These are phyloP conservation scores for Heliocybe sulcata DNA, from an alignment of 1,284 basidiomycete species.

Conservation along the genomic window DNA sequence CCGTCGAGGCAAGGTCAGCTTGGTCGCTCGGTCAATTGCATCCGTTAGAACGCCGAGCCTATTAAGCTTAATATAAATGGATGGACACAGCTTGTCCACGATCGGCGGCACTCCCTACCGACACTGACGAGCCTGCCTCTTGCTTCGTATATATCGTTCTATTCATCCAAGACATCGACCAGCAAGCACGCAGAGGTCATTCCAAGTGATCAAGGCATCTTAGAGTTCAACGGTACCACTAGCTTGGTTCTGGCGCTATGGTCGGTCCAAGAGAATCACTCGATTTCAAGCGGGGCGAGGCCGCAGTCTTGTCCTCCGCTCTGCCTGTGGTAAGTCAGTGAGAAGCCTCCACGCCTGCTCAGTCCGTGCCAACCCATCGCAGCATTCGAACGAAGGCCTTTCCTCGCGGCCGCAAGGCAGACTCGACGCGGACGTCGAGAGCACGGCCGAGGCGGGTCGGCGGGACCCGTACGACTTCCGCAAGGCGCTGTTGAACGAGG, in stretches of 20 bases:
- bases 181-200: too few species aligned
- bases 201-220: background rate
- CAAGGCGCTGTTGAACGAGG: slow-evolving; percentile 2
- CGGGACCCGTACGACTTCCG: slow-evolving; percentile 8
- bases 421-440: slow-evolving; percentile 40
- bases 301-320: background rate
- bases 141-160: too few species aligned
- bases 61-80: too few species aligned
- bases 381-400: slow-evolving; percentile 36
- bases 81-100: too few species aligned
- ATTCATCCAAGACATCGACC: too few species aligned
- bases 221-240: background rate
- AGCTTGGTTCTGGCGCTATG: background rate
- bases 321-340: background rate
- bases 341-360: background rate
- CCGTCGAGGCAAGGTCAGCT: too few species aligned
- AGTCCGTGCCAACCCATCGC: slow-evolving; percentile 1
- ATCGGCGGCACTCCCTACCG: too few species aligned
- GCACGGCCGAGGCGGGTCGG: slow-evolving; percentile 22
- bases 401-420: slow-evolving; percentile 18
- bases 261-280: background rate
- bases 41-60: too few species aligned
- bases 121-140: too few species aligned
- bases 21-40: too few species aligned
- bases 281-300: background rate